These are phyloP conservation scores for Oryza australiensis DNA, from an alignment of 176 grass and related monocot genomes.

Conservation along the genomic window DNA sequence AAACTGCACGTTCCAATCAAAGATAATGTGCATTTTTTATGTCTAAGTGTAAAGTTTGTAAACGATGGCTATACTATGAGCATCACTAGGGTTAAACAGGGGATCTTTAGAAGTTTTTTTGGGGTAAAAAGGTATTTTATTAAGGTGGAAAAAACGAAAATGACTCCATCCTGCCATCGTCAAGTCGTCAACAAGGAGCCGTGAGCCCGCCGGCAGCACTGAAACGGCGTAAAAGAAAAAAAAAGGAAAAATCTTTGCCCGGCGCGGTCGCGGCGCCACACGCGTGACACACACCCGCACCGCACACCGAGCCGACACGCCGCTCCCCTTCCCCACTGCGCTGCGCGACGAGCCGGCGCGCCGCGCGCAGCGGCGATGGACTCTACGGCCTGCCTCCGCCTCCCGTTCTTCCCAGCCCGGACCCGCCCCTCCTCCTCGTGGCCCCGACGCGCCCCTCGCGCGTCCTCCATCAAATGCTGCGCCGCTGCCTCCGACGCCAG, in stretches of 20 bases:
- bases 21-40: too few relatives aligned
- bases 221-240: not conserved
- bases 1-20: too few relatives aligned
- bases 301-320: not conserved
- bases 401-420: constrained; percentile 34
- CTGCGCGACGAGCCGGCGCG: not conserved
- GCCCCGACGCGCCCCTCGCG: not conserved
- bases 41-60: too few relatives aligned
- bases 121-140: too few relatives aligned
- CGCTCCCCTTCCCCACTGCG: not conserved
- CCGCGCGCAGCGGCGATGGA: constrained; percentile 34
- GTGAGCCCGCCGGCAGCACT: not conserved
- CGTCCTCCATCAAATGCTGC: constrained; percentile 27
- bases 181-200: not conserved
- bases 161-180: not conserved
- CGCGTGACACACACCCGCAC: not conserved
- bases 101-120: too few relatives aligned
- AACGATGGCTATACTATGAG: too few relatives aligned
- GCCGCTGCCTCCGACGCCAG: not conserved
- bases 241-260: not conserved
- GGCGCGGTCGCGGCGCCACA: not conserved
- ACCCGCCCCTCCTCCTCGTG: not conserved
- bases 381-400: constrained; percentile 24
- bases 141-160: too few relatives aligned
- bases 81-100: too few relatives aligned